A percentile compares a stretch with the other conserved stretches of the same genome.
Evolutionary conservation across 768 basidiomycete genomes (phyloP).

Genomic region (Cytidiella melzeri): DNA sequence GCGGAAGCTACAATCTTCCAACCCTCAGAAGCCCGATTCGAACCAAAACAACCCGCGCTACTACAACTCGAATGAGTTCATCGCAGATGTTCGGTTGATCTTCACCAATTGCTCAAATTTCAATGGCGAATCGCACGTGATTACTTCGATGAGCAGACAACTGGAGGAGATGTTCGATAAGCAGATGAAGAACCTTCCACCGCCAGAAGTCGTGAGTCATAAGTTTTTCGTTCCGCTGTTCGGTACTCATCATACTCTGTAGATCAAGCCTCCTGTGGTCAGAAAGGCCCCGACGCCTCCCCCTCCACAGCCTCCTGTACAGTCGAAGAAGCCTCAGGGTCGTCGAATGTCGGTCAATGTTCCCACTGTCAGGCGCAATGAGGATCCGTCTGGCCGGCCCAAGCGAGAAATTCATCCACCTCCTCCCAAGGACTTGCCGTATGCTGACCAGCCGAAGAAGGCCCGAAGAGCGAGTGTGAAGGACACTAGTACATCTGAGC

Average conservation of each 20-base stretch:
- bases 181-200: conserved; percentile 77
- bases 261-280: conserved; percentile 34
- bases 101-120: conserved; percentile 86
- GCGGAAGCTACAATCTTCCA: conserved; percentile 75
- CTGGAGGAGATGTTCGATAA: conserved; percentile 86
- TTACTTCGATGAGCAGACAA: conserved; percentile 74
- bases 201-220: conserved; percentile 61
- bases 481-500: conserved; percentile 70
- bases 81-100: conserved; percentile 79
- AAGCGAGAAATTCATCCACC: conserved; percentile 98
- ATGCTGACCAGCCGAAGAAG: conserved; percentile 72
- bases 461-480: conserved; percentile 47
- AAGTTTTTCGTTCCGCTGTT: not conserved
- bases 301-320: conserved; percentile 35
- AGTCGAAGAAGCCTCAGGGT: conserved; percentile 31
- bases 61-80: conserved; percentile 69
- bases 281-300: conserved; percentile 39
- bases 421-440: conserved; percentile 84
- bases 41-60: conserved; percentile 76
- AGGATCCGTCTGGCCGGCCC: conserved; percentile 65
- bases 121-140: conserved; percentile 86
- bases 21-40: conserved; percentile 68
- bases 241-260: conserved; percentile 15
- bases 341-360: conserved; percentile 78
- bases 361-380: conserved; percentile 79